A percentile compares a stretch with the other conserved stretches of the same genome.
Evolutionary conservation across 2,329 filamentous ascomycete species (phyloP).

Genomic region (Fusarium beomiforme): DNA sequence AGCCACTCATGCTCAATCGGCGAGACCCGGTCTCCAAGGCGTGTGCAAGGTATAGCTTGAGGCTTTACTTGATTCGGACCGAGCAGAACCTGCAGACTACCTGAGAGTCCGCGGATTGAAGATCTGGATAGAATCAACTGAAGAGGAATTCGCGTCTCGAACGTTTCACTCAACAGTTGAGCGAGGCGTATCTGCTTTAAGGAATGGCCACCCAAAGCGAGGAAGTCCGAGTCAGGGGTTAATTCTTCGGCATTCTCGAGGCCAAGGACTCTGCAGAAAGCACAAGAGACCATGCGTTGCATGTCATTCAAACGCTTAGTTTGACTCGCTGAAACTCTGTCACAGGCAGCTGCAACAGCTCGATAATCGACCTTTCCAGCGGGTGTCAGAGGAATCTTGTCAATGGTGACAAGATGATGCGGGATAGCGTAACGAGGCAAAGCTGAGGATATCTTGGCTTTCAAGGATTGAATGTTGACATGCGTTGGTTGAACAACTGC

Average conservation of each 20-base stretch:
- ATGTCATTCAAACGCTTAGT: neutral
- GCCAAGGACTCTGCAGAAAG: neutral
- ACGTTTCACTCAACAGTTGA: neutral
- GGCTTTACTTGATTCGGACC: neutral
- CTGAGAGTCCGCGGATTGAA: neutral
- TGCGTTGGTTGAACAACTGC: neutral
- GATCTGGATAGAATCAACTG: neutral
- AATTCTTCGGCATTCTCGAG: neutral
- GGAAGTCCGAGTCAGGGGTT: neutral
- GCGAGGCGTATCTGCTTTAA: neutral
- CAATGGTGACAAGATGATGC: neutral
- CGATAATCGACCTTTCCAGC: neutral
- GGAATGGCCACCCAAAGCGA: neutral
- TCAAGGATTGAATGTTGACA: neutral
- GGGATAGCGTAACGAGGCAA: neutral
- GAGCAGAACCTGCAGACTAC: neutral
- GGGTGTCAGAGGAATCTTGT: neutral
- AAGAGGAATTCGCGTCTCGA: neutral
- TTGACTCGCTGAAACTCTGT: neutral
- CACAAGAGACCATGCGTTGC: neutral
- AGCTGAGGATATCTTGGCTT: neutral
- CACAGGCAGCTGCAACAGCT: neutral
- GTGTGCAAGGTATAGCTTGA: neutral
- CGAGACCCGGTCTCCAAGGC: neutral
- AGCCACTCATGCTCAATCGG: neutral